Evolutionary conservation across 1,139 yeast species (phyloP), one percentile per base, ranked within the genome.

Genomic region (Kodamaea anthophila): DNA sequence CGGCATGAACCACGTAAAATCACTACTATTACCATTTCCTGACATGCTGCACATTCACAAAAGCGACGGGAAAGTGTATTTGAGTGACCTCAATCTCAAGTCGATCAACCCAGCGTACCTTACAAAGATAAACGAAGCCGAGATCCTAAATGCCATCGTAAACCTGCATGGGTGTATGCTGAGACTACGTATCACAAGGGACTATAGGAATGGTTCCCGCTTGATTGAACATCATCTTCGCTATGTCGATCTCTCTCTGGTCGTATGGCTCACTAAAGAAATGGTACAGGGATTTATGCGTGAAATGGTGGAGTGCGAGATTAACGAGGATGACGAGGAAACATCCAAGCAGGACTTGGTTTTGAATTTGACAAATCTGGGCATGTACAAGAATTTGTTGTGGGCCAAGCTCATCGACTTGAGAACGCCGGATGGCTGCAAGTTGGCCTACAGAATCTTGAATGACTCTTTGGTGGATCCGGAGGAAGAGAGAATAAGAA

Each of bases 311-410:
- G 16, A 22, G 8, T 18, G 24, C 6, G 15, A 16, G 10, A 31
- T 30, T 26, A 24, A 23, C 13, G 23, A 39, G 16, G 41, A 43
- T 13, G 39, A 34, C 7, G 30, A 31, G 31, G 31, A 27, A n/a
- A 16, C 18, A 7, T 34, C 24, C 28, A 33, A 30, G 28, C 55
- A 51, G 33, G 49, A 60, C 41, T 44, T 64, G 41, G 49, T 53
- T 22, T 31, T 74, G 16, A 72, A 74, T 42, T 61, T 74, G 32
- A 54, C 67, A 2, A 65, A 74, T 40, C 70, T 79, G 1, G 84
- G 84, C 1, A 75, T 76, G 82, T 57, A 64, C 31, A 69, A 72
- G 38, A 62, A 65, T 27, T 53, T 72, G 19, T 62, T 51, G n/a
- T 77, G 84, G 82, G 79, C 79, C 0, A 49, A 49, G 30, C 36